A percentile compares a stretch with the other conserved stretches of the same genome.
Evolutionary conservation across 2,329 filamentous ascomycete genomes (phyloP).

Genomic region (Rhinocladiella similis): DNA sequence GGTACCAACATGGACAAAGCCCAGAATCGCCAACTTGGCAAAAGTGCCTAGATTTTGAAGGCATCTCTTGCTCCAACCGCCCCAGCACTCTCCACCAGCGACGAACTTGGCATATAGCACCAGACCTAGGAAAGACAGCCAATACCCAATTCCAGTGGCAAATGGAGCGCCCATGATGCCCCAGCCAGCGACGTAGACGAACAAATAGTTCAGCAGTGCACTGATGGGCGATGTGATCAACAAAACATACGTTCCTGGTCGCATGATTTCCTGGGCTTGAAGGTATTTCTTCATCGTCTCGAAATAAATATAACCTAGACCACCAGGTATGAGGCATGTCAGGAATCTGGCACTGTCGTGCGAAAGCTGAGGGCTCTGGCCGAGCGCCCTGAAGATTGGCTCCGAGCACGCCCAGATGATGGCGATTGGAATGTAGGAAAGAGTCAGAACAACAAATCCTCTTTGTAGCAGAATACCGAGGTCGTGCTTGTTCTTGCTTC

Average conservation of each 20-base stretch:
- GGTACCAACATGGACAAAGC: slow-evolving; percentile 79
- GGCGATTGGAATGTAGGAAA: slow-evolving; percentile 72
- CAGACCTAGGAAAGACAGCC: slow-evolving; percentile 76
- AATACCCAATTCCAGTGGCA: slow-evolving; percentile 82
- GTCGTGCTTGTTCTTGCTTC: slow-evolving; percentile 74
- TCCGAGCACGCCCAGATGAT: slow-evolving; percentile 75
- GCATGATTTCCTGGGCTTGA: slow-evolving; percentile 63
- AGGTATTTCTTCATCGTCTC: slow-evolving; percentile 69
- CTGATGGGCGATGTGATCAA: slow-evolving; percentile 62
- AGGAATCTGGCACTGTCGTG: slow-evolving; percentile 72
- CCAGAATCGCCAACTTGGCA: slow-evolving; percentile 70
- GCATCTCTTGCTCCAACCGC: slow-evolving; percentile 66
- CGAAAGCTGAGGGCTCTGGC: slow-evolving; percentile 77
- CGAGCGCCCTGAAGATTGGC: slow-evolving; percentile 70
- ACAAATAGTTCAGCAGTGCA: slow-evolving; percentile 61
- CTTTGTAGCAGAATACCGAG: slow-evolving; percentile 77
- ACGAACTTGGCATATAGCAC: slow-evolving; percentile 72
- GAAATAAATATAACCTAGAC: slow-evolving; percentile 84
- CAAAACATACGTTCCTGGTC: slow-evolving; percentile 63
- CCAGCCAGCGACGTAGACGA: slow-evolving; percentile 70
- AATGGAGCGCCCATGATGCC: slow-evolving; percentile 78
- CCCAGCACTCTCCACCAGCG: slow-evolving; percentile 74
- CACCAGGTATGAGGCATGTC: slow-evolving; percentile 72
- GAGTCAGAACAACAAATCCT: slow-evolving; percentile 68
- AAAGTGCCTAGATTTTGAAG: slow-evolving; percentile 70